These are phyloP conservation scores for Lasiodiplodia gonubiensis DNA, from an alignment of 2,329 filamentous ascomycete species.

Conservation along the genomic window DNA sequence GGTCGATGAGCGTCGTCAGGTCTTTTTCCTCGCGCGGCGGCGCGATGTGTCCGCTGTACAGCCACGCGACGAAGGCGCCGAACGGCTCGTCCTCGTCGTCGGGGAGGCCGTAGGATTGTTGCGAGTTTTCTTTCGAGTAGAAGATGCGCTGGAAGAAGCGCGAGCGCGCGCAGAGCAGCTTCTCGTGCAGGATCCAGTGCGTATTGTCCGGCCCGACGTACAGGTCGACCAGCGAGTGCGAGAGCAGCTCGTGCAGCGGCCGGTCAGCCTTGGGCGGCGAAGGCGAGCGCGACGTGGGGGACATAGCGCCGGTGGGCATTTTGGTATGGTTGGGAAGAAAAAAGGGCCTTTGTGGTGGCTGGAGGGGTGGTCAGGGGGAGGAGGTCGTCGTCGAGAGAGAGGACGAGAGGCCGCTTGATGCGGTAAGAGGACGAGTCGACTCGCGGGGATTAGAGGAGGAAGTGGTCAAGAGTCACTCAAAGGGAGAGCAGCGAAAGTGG, in stretches of 20 bases:
- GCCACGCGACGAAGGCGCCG: conserved; percentile 60
- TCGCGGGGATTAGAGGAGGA: background rate
- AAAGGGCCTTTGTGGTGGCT: background rate
- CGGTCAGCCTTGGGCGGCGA: conserved; percentile 7
- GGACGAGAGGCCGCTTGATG: no score
- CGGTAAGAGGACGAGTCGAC: no score
- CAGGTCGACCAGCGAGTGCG: conserved; percentile 61
- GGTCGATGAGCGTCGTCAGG: conserved; percentile 56
- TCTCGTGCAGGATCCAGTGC: conserved; percentile 62
- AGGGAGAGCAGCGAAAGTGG: background rate
- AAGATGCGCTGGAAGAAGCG: conserved; percentile 61
- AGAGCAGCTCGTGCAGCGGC: conserved; percentile 54
- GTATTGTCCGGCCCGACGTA: conserved; percentile 61
- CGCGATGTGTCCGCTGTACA: conserved; percentile 57
- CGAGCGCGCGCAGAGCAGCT: conserved; percentile 61
- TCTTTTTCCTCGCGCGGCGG: conserved; percentile 57
- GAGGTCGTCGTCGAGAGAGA: background rate
- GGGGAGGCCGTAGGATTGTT: conserved; percentile 53
- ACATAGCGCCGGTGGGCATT: conserved; percentile 16
- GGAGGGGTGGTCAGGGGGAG: background rate
- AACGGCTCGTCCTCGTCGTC: conserved; percentile 60
- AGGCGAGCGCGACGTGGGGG: background rate
- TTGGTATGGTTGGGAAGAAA: background rate
- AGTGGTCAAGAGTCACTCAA: background rate
- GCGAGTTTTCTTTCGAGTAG: conserved; percentile 44